Evolutionary conservation across 257 asterid genomes (phyloP).

Genomic region (Datura wrightii): DNA sequence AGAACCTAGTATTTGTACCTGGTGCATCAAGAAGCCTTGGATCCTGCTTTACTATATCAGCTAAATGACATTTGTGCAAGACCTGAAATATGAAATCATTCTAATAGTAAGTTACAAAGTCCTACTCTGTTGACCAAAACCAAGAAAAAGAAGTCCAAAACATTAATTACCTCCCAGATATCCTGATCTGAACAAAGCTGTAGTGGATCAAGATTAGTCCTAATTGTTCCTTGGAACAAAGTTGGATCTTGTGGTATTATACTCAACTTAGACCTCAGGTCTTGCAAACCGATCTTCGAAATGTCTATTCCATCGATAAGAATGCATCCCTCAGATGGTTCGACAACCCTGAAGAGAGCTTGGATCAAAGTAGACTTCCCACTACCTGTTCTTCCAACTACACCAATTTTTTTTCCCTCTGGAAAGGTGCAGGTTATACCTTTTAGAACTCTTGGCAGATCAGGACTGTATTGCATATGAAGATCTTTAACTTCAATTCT

Average conservation of each 20-base stretch:
- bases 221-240: conserved; percentile 78
- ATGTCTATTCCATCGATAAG: conserved; percentile 71
- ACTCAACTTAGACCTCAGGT: conserved; percentile 71
- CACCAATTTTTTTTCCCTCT: conserved; percentile 62
- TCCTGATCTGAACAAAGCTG: conserved; percentile 65
- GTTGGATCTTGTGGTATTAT: conserved; percentile 89
- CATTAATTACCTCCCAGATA: conserved; percentile 77
- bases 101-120: neutral
- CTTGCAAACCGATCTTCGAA: conserved; percentile 70
- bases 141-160: neutral
- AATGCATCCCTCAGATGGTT: conserved; percentile 67
- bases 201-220: conserved; percentile 76
- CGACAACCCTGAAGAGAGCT: conserved; percentile 82
- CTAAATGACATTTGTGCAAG: conserved; percentile 68
- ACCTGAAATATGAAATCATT: conserved; percentile 49
- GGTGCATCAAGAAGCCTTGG: conserved; percentile 73
- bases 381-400: conserved; percentile 90
- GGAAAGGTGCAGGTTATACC: conserved; percentile 80
- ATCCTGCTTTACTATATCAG: conserved; percentile 64
- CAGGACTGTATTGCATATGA: conserved; percentile 67
- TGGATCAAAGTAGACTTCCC: conserved; percentile 89
- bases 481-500: conserved; percentile 64
- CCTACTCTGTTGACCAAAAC: neutral
- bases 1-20: conserved; percentile 48
- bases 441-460: conserved; percentile 70